Evolutionary conservation across 805 yeast genomes (phyloP), one percentile per base, ranked within the genome.

Genomic region (Wickerhamomyces ciferrii): DNA sequence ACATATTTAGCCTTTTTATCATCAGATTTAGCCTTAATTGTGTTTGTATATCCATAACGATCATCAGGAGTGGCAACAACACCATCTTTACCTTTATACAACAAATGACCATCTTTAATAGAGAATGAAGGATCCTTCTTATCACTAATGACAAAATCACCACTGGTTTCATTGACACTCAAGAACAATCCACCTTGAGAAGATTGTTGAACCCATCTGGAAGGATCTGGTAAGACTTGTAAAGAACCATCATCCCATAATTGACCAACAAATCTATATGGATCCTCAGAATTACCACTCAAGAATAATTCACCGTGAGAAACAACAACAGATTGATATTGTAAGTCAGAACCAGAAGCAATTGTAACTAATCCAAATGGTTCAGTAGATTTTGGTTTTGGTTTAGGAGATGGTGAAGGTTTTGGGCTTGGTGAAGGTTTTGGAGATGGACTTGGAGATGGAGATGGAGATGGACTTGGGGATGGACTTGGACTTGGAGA

Each of bases 321-420:
- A 20, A 48, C 38, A n/a, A 40, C 43, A 27, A 45, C 34, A 20
- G 47, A 19, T n/a, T 47, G 37, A 23, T 50, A 40, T 45, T 50
- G 53, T 15, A 50, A n/a, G 5, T 13, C 8, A 15, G 52, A 42
- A 10, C 49, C 52, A 19, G 49, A 45, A 21, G 31, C 27, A 37
- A 50, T 48, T 32, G 52, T 39, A 36, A 45, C 29, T 18, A 48
- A 38, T 11, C 41, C 39, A 35, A 48, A 45, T 27, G 29, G 14
- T 35, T 43, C 38, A 32, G 31, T 27, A 13, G 11, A 13, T 27
- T 27, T 10, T 27, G 31, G 25, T 23, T 5, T 23, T 23, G 25
- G 25, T 23, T 23, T 8, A 23, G 25, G 25, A 23, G 25, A 23
- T 23, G 25, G 25, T 23, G 5, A 5, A 23, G 25, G 25, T 5